Evolutionary conservation across 2,329 filamentous ascomycete species (phyloP).

Genomic region (Saccharata proteae): DNA sequence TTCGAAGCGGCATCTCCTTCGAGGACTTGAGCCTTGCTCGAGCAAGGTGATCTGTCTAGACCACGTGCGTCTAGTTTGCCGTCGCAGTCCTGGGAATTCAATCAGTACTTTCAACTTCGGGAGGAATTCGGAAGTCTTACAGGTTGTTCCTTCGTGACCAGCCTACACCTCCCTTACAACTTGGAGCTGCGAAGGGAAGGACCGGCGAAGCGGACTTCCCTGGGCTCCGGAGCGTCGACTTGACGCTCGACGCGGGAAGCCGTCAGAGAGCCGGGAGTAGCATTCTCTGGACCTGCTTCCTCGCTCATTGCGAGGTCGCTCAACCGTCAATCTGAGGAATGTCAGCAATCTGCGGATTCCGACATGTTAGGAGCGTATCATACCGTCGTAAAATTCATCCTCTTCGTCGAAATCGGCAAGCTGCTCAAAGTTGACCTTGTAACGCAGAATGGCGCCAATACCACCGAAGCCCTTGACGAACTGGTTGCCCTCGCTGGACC

Average conservation of each 20-base stretch:
- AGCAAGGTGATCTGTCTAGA: conserved; percentile 8
- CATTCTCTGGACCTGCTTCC: conserved; percentile 59
- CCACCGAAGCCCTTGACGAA: conserved; percentile 99
- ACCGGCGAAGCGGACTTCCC: conserved; percentile 16
- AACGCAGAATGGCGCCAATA: conserved; percentile 91
- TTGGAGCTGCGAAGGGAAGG: conserved; percentile 26
- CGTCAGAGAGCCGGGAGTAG: conserved; percentile 41
- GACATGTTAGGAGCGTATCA: background rate
- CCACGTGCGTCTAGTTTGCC: conserved; percentile 9
- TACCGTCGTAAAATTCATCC: conserved; percentile 72
- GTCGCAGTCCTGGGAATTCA: too few relatives aligned
- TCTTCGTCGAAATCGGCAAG: conserved; percentile 76
- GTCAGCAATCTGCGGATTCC: too few relatives aligned
- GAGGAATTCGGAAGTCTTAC: conserved; percentile 1
- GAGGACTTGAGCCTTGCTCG: too few relatives aligned
- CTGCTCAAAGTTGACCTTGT: conserved; percentile 99
- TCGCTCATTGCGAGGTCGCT: conserved; percentile 78
- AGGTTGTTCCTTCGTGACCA: conserved; percentile 10
- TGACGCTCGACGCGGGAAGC: conserved; percentile 35
- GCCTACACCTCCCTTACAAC: conserved; percentile 22
- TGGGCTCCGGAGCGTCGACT: conserved; percentile 21
- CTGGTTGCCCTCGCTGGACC: conserved; percentile 96
- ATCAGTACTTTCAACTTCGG: background rate
- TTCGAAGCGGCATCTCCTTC: too few relatives aligned
- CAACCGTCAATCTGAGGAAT: conserved; percentile 66